A percentile compares a stretch with the other conserved stretches of the same genome.
Conservation (phyloP, 345 rosid species). For the Aegle marmelos region DNA sequence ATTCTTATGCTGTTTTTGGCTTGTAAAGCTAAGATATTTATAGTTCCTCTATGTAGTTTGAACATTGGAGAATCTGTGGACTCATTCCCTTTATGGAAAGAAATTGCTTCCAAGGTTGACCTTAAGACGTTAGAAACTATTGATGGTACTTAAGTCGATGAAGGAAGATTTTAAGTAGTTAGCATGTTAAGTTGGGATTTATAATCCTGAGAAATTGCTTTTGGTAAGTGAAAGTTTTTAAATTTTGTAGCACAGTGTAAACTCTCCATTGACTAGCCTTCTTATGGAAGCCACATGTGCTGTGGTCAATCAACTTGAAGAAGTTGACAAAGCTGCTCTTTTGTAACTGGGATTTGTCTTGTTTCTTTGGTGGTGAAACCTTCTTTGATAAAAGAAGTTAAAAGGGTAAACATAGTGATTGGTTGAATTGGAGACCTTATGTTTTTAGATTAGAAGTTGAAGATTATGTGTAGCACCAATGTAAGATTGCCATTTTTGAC, state of each 20-base stretch:
- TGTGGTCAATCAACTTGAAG: not conserved
- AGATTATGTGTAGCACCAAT: not conserved
- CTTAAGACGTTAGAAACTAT: not conserved
- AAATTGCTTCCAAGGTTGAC: not conserved
- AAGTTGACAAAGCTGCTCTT: not conserved
- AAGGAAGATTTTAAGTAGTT: not conserved
- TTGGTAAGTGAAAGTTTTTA: not conserved
- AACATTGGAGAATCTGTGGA: not conserved
- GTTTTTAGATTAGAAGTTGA: not conserved
- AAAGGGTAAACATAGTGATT: not conserved
- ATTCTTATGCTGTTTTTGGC: not conserved
- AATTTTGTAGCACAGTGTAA: not conserved
- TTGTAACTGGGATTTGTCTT: not conserved
- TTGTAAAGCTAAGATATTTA: not conserved
- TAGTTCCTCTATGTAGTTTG: not conserved
- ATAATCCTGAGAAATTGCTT: not conserved
- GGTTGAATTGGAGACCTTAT: not conserved
- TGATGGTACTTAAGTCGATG: not conserved
- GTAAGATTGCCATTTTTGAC: not conserved
- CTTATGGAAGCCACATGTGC: not conserved
- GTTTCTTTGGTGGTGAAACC: not conserved
- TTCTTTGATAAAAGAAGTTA: not conserved
- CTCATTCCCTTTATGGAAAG: not conserved
- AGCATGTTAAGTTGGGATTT: not conserved
- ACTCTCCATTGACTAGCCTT: not conserved